Conservation (phyloP, 352 stramenopile genomes). For the Peronosclerospora sorghi region DNA sequence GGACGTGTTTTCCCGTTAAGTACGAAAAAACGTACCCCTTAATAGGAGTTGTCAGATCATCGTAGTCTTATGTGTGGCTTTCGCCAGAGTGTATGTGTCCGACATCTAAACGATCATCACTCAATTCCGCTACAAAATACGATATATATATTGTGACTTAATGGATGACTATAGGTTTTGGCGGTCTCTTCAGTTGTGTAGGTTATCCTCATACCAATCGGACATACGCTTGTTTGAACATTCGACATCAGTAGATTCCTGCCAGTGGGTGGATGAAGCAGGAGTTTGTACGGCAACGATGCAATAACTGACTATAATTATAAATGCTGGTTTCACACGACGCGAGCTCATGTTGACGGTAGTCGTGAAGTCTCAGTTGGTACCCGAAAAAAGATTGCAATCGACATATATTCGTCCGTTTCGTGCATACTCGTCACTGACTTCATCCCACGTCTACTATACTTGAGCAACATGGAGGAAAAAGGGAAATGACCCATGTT, state of each 20-base stretch:
- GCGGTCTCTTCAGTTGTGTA: constrained; percentile 35
- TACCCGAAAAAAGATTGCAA: constrained; percentile 84
- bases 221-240: constrained; percentile 82
- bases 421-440: constrained; percentile 64
- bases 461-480: neutral
- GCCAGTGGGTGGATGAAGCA: neutral
- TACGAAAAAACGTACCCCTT: constrained; percentile 14
- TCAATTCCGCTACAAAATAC: constrained; percentile 19
- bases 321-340: too few relatives aligned
- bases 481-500: constrained; percentile 18
- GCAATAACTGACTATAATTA: too few relatives aligned
- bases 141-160: too few relatives aligned
- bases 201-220: constrained; percentile 66
- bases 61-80: constrained; percentile 75
- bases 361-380: constrained; percentile 61
- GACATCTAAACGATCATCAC: constrained; percentile 41
- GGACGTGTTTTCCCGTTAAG: neutral
- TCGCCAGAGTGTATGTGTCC: constrained; percentile 33
- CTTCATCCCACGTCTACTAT: constrained; percentile 17
- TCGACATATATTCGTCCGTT: constrained; percentile 86
- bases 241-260: constrained; percentile 45
- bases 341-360: too few relatives aligned
- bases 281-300: too few relatives aligned
- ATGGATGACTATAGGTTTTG: constrained; percentile 1
- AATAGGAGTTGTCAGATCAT: constrained; percentile 62